Evolutionary conservation across 345 rosid genomes (phyloP).

Genomic region (Gynandropsis gynandra): DNA sequence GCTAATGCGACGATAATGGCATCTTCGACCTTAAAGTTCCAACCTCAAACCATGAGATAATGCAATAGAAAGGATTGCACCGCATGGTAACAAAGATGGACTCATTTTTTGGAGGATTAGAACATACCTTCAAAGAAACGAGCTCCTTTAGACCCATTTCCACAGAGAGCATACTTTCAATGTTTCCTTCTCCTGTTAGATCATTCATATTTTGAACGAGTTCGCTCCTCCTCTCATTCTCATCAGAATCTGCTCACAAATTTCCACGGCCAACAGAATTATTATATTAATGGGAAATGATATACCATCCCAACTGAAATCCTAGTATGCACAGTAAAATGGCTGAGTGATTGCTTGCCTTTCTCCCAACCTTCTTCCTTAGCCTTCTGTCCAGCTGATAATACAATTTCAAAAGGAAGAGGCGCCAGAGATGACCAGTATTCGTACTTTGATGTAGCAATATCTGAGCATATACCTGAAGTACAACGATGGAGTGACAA

Average conservation of each 20-base stretch:
- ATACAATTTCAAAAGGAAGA: constrained; percentile 91
- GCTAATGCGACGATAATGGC: constrained; percentile 70
- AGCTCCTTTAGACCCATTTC: constrained; percentile 98
- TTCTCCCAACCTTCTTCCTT: constrained; percentile 71
- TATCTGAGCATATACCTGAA: constrained; percentile 88
- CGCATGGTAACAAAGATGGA: background rate
- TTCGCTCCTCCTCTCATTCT: constrained; percentile 64
- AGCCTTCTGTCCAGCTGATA: constrained; percentile 98
- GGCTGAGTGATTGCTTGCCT: constrained; percentile 41
- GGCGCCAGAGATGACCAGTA: constrained; percentile 99
- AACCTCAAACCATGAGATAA: constrained; percentile 20
- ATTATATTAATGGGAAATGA: constrained; percentile 12
- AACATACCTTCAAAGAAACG: constrained; percentile 69
- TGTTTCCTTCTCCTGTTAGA: constrained; percentile 93
- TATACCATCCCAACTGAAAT: background rate
- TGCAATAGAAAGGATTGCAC: constrained; percentile 9
- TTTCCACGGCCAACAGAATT: constrained; percentile 8
- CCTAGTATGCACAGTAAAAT: constrained; percentile 2
- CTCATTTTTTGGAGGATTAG: background rate
- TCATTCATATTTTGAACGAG: constrained; percentile 68
- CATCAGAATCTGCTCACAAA: constrained; percentile 43
- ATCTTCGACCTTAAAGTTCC: constrained; percentile 88
- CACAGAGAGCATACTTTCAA: constrained; percentile 96
- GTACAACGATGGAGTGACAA: constrained; percentile 22
- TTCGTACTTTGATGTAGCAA: constrained; percentile 79